These are phyloP conservation scores for Selaginella tamariscina DNA, from an alignment of 75 land plant species.

Conservation along the genomic window DNA sequence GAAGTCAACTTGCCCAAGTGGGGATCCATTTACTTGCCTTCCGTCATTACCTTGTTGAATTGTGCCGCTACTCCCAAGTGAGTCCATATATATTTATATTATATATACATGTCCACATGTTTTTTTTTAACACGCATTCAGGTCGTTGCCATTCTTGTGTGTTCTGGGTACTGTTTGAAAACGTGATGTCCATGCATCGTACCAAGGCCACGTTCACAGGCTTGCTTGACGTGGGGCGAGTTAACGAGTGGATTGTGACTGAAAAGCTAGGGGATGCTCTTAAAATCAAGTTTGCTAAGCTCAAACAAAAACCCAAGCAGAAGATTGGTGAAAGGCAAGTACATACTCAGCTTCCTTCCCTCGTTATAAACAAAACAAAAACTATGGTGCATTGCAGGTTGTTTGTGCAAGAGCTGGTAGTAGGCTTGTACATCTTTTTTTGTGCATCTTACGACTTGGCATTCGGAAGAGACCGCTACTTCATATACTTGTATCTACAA, in stretches of 20 bases:
- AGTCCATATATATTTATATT: not conserved
- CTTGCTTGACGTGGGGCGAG: slow-evolving; percentile 58
- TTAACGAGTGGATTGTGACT: slow-evolving; percentile 94
- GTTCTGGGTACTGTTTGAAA: slow-evolving; percentile 96
- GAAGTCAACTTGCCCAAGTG: slow-evolving; percentile 79
- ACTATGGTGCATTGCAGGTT: slow-evolving; percentile 33
- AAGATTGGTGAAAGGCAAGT: slow-evolving; percentile 56
- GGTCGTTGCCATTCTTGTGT: slow-evolving; percentile 81
- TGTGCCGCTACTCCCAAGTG: slow-evolving; percentile 84
- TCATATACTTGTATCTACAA: slow-evolving; percentile 55
- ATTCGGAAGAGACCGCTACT: slow-evolving; percentile 58
- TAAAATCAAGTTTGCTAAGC: slow-evolving; percentile 28
- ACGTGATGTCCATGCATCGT: slow-evolving; percentile 87
- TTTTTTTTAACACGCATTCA: slow-evolving; percentile 25
- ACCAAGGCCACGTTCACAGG: slow-evolving; percentile 89
- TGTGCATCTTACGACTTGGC: slow-evolving; percentile 58
- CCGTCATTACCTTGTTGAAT: slow-evolving; percentile 65
- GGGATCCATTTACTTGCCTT: slow-evolving; percentile 83
- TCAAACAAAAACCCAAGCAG: slow-evolving; percentile 1
- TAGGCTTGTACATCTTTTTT: slow-evolving; percentile 50
- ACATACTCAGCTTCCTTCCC: not conserved
- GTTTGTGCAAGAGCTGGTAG: slow-evolving; percentile 48
- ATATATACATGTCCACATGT: slow-evolving; percentile 15
- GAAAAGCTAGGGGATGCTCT: slow-evolving; percentile 82
- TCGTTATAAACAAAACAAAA: not conserved